Percentiles rank a stretch among this genome's conserved stretches.
phyloP scores from a whole-genome alignment of 2,329 filamentous ascomycete species.

The Epichloe sylvatica region DNA sequence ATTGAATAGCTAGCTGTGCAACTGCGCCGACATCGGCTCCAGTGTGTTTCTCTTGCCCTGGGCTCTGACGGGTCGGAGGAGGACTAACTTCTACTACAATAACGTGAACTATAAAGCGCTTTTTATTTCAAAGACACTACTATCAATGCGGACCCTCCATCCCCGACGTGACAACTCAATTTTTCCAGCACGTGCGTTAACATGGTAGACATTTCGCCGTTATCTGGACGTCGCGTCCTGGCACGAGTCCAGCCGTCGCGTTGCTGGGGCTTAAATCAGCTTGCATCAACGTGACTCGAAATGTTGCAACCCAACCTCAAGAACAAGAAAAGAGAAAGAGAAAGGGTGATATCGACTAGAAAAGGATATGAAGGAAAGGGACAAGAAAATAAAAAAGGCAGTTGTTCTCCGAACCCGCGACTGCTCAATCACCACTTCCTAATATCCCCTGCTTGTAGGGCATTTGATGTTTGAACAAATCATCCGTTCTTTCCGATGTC shows the following conservation, averaged over 20 bases:
- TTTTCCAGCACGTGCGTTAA: not conserved
- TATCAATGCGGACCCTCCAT: not conserved
- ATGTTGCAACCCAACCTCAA: not conserved
- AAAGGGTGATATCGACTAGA: not conserved
- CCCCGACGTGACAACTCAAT: not conserved
- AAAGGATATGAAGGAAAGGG: not conserved
- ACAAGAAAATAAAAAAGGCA: not conserved
- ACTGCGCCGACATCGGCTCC: conserved; percentile 8
- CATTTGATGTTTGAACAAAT: not conserved
- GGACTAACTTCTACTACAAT: not conserved
- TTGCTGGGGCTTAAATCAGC: not conserved
- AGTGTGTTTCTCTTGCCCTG: not conserved
- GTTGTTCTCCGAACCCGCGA: not conserved
- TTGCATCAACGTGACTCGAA: not conserved
- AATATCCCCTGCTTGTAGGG: not conserved
- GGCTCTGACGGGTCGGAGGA: not conserved
- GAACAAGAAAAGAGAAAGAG: not conserved
- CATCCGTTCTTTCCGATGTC: not conserved
- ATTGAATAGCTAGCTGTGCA: conserved; percentile 17
- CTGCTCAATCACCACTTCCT: not conserved
- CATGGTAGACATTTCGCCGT: not conserved
- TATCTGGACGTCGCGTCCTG: not conserved
- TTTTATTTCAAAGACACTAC: not conserved
- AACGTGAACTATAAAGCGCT: conserved; percentile 1
- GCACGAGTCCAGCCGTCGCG: not conserved